Conservation (phyloP, 257 asterid genomes). For the Forsythia viridissima region DNA sequence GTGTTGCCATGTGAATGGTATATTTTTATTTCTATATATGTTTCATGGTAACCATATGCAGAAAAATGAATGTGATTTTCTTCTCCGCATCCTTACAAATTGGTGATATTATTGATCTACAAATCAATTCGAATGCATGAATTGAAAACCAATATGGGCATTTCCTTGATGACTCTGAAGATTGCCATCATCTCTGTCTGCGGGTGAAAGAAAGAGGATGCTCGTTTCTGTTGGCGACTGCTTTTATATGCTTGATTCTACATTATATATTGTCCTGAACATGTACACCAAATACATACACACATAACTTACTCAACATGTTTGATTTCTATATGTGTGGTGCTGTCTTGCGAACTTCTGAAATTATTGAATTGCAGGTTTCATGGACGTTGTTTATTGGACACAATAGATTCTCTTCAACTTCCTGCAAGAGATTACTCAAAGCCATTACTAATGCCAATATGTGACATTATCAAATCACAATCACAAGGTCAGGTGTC, state of each 20-base stretch:
- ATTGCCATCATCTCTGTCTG: background rate
- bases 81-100: slow-evolving; percentile 7
- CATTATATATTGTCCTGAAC: background rate
- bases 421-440: slow-evolving; percentile 83
- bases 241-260: background rate
- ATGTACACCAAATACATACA: background rate
- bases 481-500: slow-evolving; percentile 81
- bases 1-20: background rate
- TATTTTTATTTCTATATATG: background rate
- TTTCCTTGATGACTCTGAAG: background rate
- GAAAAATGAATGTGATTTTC: background rate
- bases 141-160: background rate
- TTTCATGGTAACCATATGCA: background rate
- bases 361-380: slow-evolving; percentile 54
- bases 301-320: slow-evolving; percentile 7
- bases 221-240: background rate
- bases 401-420: slow-evolving; percentile 85
- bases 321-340: slow-evolving; percentile 4
- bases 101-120: background rate
- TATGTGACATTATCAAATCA: slow-evolving; percentile 79
- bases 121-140: background rate
- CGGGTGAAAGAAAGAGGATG: background rate
- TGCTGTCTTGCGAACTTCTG: slow-evolving; percentile 14
- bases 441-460: slow-evolving; percentile 76
- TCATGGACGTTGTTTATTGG: slow-evolving; percentile 76